These are phyloP conservation scores for Xylariaceae sp. DNA, from an alignment of 2,329 filamentous ascomycete genomes.

Conservation along the genomic window DNA sequence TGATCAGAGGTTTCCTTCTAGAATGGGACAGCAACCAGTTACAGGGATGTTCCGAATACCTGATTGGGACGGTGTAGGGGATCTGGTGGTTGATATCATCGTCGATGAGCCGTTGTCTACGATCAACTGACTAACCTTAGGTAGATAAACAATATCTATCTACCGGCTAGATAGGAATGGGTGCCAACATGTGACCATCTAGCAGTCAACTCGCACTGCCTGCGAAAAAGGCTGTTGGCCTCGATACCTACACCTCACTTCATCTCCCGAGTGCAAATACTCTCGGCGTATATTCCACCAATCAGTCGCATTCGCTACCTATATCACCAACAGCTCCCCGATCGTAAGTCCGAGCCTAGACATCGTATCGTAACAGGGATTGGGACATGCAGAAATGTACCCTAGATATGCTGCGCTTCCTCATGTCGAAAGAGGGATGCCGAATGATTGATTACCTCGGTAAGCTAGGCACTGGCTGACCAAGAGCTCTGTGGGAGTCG, in stretches of 20 bases:
- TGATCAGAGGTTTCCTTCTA: neutral
- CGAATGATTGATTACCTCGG: constrained; percentile 11
- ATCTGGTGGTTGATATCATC: neutral
- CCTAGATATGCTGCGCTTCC: neutral
- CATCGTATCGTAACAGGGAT: neutral
- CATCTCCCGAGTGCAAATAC: neutral
- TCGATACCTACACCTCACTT: neutral
- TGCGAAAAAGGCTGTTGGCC: neutral
- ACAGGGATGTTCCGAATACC: neutral
- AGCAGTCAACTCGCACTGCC: neutral
- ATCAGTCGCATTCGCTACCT: neutral
- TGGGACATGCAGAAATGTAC: neutral
- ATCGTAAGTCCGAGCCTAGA: neutral
- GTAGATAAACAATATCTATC: neutral
- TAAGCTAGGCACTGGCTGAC: neutral
- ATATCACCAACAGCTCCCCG: neutral
- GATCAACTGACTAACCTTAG: neutral
- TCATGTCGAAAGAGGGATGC: constrained; percentile 17
- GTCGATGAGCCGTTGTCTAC: neutral
- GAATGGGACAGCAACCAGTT: neutral
- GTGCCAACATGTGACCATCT: neutral
- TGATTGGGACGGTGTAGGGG: neutral
- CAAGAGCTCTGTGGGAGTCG: constrained; percentile 4
- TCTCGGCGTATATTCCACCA: neutral
- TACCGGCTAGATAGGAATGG: neutral